Percentiles rank a stretch among this genome's conserved stretches.
Evolutionary conservation across 192 early-diverging fungal genomes (phyloP).

Genomic region (Piromyces finnis): DNA sequence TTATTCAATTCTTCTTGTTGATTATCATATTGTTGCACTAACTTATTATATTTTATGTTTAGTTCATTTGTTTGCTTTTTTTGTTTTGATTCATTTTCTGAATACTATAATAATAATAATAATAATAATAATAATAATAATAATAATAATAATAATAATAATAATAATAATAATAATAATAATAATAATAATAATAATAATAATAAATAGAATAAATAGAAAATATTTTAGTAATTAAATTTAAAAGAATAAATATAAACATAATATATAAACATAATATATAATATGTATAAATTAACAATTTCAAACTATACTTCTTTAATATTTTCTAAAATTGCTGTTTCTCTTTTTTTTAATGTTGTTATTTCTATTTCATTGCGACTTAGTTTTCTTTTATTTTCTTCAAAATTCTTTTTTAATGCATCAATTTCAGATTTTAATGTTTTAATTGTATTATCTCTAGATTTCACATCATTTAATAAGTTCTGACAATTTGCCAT

Average conservation of each 20-base stretch:
- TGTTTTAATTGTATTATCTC: background rate
- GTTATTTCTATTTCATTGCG: background rate
- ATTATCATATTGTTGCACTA: background rate
- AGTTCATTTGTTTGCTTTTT: background rate
- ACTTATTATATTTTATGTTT: background rate
- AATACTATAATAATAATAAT: background rate
- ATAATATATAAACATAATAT: too few relatives aligned
- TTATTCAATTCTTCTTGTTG: background rate
- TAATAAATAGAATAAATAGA: too few relatives aligned
- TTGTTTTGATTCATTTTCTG: background rate
- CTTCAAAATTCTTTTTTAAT: background rate
- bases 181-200: too few relatives aligned
- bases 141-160: background rate
- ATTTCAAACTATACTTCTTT: background rate
- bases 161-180: too few relatives aligned
- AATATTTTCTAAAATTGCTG: background rate
- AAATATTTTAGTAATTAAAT: too few relatives aligned
- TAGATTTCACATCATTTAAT: background rate
- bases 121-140: background rate
- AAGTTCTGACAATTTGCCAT: background rate
- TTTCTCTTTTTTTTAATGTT: background rate
- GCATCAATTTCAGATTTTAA: background rate
- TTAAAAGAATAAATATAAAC: too few relatives aligned
- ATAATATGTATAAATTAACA: too few relatives aligned
- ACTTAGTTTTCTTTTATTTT: background rate